Conservation (phyloP, 129 eudicot species). For the Flaveria linearis region DNA sequence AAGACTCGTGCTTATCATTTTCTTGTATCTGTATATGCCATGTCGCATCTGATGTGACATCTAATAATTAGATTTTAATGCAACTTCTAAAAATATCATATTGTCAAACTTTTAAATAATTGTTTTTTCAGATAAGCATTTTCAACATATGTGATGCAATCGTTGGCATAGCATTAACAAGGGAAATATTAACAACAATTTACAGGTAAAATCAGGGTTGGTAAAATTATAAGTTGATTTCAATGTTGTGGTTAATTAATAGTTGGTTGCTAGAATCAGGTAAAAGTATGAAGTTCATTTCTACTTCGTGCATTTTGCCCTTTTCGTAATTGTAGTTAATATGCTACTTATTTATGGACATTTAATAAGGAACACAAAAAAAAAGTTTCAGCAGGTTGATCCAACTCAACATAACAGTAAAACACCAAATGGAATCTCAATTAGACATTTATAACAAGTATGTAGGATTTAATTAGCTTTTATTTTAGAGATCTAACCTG, state of each 20-base stretch:
- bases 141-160: not conserved
- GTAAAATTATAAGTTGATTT: not conserved
- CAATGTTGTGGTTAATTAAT: not conserved
- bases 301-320: not conserved
- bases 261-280: not conserved
- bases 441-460: slow-evolving; percentile 6
- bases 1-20: not conserved
- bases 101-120: not conserved
- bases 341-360: not conserved
- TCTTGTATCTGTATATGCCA: not conserved
- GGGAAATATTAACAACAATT: not conserved
- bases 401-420: not conserved
- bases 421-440: not conserved
- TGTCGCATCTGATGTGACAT: not conserved
- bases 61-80: not conserved
- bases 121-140: not conserved
- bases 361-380: not conserved
- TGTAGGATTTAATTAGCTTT: slow-evolving; percentile 15
- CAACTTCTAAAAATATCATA: not conserved
- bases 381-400: not conserved
- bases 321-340: not conserved
- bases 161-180: not conserved
- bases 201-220: not conserved
- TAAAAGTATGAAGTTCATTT: not conserved
- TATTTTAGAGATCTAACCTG: slow-evolving; percentile 52